These are phyloP conservation scores for Auriscalpium microsporum DNA, from an alignment of 768 basidiomycete species.

Conservation along the genomic window DNA sequence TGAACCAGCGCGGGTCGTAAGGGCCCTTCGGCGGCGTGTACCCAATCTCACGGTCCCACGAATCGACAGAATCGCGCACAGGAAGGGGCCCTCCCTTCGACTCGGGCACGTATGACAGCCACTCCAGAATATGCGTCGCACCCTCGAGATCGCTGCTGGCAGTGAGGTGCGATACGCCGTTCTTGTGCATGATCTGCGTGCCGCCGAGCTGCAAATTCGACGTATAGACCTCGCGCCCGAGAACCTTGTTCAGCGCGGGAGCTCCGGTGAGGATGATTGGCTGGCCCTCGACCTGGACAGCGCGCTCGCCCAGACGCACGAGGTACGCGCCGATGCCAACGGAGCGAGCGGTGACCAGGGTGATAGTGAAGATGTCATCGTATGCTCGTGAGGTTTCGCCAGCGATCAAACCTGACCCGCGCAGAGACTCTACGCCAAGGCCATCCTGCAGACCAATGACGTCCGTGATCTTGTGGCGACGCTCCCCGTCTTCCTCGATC, in stretches of 20 bases:
- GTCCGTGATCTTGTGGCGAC: slow-evolving; percentile 89
- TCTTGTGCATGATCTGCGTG: slow-evolving; percentile 99
- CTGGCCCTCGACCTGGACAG: slow-evolving; percentile 98
- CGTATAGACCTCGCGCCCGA: slow-evolving; percentile 97
- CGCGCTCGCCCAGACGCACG: slow-evolving; percentile 93
- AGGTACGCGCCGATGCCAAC: slow-evolving; percentile 99
- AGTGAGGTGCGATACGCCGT: slow-evolving; percentile 95
- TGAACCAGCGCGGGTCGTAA: slow-evolving; percentile 97
- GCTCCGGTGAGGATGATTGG: slow-evolving; percentile 99
- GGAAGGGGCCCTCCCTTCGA: slow-evolving; percentile 74
- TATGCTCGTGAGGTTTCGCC: slow-evolving; percentile 98
- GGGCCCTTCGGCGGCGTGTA: slow-evolving; percentile 89
- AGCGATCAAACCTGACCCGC: slow-evolving; percentile 95
- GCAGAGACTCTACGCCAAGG: slow-evolving; percentile 91
- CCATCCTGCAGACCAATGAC: slow-evolving; percentile 97
- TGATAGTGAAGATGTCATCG: slow-evolving; percentile 99
- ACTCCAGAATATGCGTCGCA: slow-evolving; percentile 86
- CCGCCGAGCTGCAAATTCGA: slow-evolving; percentile 98
- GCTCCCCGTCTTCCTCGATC: slow-evolving; percentile 79
- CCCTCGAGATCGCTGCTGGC: slow-evolving; percentile 95
- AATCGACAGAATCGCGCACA: slow-evolving; percentile 59
- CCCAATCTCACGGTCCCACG: slow-evolving; percentile 88
- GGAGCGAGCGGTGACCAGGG: slow-evolving; percentile 95
- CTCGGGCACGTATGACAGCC: slow-evolving; percentile 91
- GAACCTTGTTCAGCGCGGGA: slow-evolving; percentile 93